Conservation (phyloP, 345 rosid species). For the Aurinia saxatilis region DNA sequence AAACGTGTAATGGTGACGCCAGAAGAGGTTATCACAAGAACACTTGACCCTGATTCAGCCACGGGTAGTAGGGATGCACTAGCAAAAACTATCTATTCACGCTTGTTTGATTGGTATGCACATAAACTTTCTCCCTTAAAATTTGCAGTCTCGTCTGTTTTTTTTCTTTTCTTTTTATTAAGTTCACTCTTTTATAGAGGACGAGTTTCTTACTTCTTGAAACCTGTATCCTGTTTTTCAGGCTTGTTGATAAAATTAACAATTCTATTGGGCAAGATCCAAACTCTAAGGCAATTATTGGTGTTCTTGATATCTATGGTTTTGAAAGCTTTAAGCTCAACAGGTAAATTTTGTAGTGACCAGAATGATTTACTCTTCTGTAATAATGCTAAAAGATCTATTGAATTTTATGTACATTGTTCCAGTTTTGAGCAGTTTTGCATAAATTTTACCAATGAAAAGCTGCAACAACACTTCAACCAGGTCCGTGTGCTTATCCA, state of each 20-base stretch:
- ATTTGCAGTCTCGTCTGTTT: conserved; percentile 1
- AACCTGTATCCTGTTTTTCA: conserved; percentile 27
- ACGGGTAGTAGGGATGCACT: conserved; percentile 89
- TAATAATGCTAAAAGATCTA: neutral
- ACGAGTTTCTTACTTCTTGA: conserved; percentile 4
- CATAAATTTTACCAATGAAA: conserved; percentile 97
- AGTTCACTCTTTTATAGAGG: neutral
- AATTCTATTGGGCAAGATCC: conserved; percentile 98
- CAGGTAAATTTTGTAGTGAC: conserved; percentile 49
- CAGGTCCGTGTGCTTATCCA: conserved; percentile 48
- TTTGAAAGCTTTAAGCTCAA: conserved; percentile 97
- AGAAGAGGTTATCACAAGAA: conserved; percentile 95
- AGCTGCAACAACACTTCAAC: conserved; percentile 98
- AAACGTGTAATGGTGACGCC: conserved; percentile 99
- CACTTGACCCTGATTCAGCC: conserved; percentile 90
- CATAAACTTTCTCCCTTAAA: conserved; percentile 11
- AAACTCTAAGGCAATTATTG: conserved; percentile 85
- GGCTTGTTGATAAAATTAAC: conserved; percentile 97
- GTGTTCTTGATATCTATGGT: conserved; percentile 98
- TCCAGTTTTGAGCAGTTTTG: conserved; percentile 97
- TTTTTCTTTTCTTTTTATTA: neutral
- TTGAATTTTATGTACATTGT: conserved; percentile 18
- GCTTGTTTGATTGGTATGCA: conserved; percentile 91
- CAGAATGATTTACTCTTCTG: conserved; percentile 3
- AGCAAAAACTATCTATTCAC: conserved; percentile 92